These are phyloP conservation scores for Aspergillus tamarii DNA, from an alignment of 2,329 filamentous ascomycete species.

Conservation along the genomic window DNA sequence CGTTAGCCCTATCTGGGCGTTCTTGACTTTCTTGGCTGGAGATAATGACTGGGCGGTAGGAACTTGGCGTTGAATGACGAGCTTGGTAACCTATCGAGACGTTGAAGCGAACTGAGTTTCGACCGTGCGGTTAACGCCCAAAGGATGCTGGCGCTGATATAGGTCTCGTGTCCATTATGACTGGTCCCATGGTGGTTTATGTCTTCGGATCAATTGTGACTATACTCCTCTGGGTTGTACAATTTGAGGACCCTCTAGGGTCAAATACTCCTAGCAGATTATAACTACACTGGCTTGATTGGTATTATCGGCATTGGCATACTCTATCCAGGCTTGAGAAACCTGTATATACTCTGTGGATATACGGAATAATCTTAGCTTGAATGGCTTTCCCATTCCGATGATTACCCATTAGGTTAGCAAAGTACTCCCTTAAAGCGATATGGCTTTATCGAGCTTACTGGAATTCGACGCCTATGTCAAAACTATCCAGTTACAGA, in stretches of 20 bases:
- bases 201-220: neutral
- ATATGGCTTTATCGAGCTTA: neutral
- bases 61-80: constrained; percentile 2
- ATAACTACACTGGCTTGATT: neutral
- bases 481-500: neutral
- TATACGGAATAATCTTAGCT: neutral
- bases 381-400: neutral
- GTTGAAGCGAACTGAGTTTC: neutral
- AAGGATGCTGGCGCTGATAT: neutral
- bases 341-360: neutral
- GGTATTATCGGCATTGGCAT: neutral
- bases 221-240: neutral
- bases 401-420: neutral
- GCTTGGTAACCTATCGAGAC: constrained; percentile 1
- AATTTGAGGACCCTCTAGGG: neutral
- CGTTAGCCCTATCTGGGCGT: constrained; percentile 11
- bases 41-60: neutral
- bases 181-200: neutral
- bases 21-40: constrained; percentile 17
- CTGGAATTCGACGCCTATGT: neutral
- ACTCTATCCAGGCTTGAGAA: neutral
- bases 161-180: neutral
- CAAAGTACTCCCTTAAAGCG: neutral
- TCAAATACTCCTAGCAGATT: neutral
- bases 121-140: neutral